A percentile compares a stretch with the other conserved stretches of the same genome.
Evolutionary conservation across 805 yeast species (phyloP).

Genomic region (Candida ficus): DNA sequence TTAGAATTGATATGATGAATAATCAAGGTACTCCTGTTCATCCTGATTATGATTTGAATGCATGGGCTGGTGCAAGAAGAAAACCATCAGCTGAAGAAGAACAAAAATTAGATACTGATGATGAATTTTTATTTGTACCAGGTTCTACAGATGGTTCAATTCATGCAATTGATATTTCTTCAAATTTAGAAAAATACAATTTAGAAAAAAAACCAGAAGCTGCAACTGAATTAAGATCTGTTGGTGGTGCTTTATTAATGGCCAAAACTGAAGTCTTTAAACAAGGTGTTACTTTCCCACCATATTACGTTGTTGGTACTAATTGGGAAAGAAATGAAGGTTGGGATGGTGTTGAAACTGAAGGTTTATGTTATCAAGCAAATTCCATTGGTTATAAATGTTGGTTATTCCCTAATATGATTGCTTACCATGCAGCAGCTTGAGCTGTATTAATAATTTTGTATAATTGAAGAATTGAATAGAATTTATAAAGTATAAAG

Average conservation of each 20-base stretch:
- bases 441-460: too few species aligned
- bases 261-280: slow-evolving; percentile 37
- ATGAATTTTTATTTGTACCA: slow-evolving; percentile 9
- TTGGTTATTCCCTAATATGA: neutral
- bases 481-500: too few species aligned
- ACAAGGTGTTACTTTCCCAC: slow-evolving; percentile 43
- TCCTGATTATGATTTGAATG: slow-evolving; percentile 30
- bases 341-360: slow-evolving; percentile 51
- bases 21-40: slow-evolving; percentile 9
- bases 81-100: slow-evolving; percentile 22
- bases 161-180: neutral
- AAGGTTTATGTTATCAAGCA: slow-evolving; percentile 11
- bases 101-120: slow-evolving; percentile 10
- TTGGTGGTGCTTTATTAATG: slow-evolving; percentile 47
- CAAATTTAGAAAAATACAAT: slow-evolving; percentile 10
- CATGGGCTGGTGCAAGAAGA: slow-evolving; percentile 30
- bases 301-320: slow-evolving; percentile 40
- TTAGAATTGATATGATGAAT: slow-evolving; percentile 24
- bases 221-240: slow-evolving; percentile 33
- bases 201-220: slow-evolving; percentile 5
- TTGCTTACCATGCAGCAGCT: neutral
- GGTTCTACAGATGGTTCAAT: neutral
- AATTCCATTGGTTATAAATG: neutral
- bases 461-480: too few species aligned
- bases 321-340: slow-evolving; percentile 44